Base-by-base conservation (phyloP, 2,329 filamentous ascomycete genomes). In the Talaromyces funiculosus region DNA sequence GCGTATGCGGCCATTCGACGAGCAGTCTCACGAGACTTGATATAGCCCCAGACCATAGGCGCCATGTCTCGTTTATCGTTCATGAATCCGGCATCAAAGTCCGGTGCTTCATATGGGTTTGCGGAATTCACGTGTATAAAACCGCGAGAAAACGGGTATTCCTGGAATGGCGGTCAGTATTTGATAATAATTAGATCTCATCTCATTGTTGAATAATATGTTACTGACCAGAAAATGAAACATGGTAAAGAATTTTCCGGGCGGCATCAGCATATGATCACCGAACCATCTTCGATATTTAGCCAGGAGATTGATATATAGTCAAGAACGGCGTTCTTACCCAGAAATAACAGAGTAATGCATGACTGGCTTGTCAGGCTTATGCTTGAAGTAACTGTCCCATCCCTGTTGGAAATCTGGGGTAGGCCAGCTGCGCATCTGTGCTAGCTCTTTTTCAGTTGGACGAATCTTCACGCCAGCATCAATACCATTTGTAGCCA, bases 321-420 rank as follows among this genome's bases (percentile, higher is more conserved):
- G 42, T 24, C 22, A 7, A 45, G 22, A 37, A 3, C 8, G 2
- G 54, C 8, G 5, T 14, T 45, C n/a, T 26, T 58, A 58, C 55
- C 87, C 87, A 16, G 87, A 79, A 68, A 92, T 91, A 59, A 92
- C 84, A 1, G 83, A 88, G 76, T 92, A 92, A 71, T 92, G 90
- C 89, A 92, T 92, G 45, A 92, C 89, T 0, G 89, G 90, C 81
- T 92, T 92, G 75, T 92, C 89, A 0, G 88, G 88, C 78, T 92
- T 92, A 71, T 92, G 76, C 78, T 90, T 89, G 75, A 92, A 93
- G 77, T 93, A 92, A 58, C 83, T 86, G 67, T 92, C 85, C 88
- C 89, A 93, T 2, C 89, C 88, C 6, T 83, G 82, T 49, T 81
- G 82, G 78, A 93, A 93, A 57, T 90, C 86, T 10, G 85, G 84